Evolutionary conservation across 495 filamentous ascomycete genomes (phyloP), one percentile per base, ranked within the genome.

Genomic region (Xylaria palmicola): DNA sequence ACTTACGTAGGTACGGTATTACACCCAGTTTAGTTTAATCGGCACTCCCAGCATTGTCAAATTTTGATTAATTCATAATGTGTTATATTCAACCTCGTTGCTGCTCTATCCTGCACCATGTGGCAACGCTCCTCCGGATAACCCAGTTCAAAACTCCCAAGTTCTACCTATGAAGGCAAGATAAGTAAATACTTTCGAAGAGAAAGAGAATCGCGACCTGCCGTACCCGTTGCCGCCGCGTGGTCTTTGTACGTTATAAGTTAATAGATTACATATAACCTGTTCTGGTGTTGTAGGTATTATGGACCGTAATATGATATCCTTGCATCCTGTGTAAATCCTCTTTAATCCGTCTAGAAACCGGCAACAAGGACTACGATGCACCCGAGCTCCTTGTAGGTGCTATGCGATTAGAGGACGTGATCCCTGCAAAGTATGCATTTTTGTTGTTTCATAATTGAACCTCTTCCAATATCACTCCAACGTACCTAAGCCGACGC

Each of bases 401-500:
- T 60, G 57, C 57, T 30, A 37, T 40, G 56, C 43, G n/a, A 47
- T 50, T 50, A 52, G 44, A 27, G 36, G 48, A 49, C 47, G 36
- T 43, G 37, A 41, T 60, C 57, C 47, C 44, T 60, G 57, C 47
- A 47, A 60, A 34, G 15, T 61, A 69, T 65, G 62, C 66, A 50
- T 67, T 71, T 64, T 71, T 59, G 59, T 64, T 45, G 59, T 64
- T 45, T 69, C 68, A 65, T 63, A 62, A 62, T 59, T 53, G 51
- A 62, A 52, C 59, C 60, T 66, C 63, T 64, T 61, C 53, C 64
- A 71, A 68, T 56, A 65, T 68, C 61, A 66, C 66, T 63, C 56
- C 65, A 69, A 69, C 57, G 60, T 67, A 65, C 67, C 69, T 62
- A 59, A 72, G 65, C 69, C 69, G 68, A 72, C 69, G 69, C 69